Conservation (phyloP, 139 green algal genomes). For the Nannochloris sp. region DNA sequence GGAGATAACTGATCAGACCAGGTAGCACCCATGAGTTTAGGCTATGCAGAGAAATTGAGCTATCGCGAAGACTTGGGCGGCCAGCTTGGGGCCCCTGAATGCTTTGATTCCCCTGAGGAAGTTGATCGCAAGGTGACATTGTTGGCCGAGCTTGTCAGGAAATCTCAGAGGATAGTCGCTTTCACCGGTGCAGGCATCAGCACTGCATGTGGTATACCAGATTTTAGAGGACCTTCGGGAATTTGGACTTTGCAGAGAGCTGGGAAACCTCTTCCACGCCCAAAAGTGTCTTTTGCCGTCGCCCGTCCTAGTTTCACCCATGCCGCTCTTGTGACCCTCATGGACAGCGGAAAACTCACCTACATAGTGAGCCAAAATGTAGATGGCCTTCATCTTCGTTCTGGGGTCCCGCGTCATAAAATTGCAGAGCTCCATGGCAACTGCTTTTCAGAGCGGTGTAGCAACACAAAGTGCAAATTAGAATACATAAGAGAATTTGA, state of each 20-base stretch:
- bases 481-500: slow-evolving; percentile 92
- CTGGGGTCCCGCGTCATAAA: slow-evolving; percentile 47
- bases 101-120: slow-evolving; percentile 31
- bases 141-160: slow-evolving; percentile 39
- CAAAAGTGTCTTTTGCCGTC: slow-evolving; percentile 60
- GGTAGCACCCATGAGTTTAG: not conserved
- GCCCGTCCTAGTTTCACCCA: slow-evolving; percentile 79
- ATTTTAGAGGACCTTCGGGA: slow-evolving; percentile 77
- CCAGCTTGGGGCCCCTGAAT: slow-evolving; percentile 61
- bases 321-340: slow-evolving; percentile 46
- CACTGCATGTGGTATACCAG: slow-evolving; percentile 84
- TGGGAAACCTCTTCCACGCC: slow-evolving; percentile 42
- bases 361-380: slow-evolving; percentile 75
- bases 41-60: slow-evolving; percentile 52
- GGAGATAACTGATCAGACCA: too few species aligned
- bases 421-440: slow-evolving; percentile 96
- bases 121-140: slow-evolving; percentile 31
- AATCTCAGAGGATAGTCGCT: slow-evolving; percentile 45
- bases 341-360: slow-evolving; percentile 34
- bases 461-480: not conserved
- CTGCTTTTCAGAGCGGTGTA: slow-evolving; percentile 87
- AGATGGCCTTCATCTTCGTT: slow-evolving; percentile 86
- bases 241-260: slow-evolving; percentile 85
- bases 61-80: slow-evolving; percentile 69
- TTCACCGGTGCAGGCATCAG: slow-evolving; percentile 94